Evolutionary conservation across 805 yeast species (phyloP).

Genomic region (Torulaspora microellipsoides): DNA sequence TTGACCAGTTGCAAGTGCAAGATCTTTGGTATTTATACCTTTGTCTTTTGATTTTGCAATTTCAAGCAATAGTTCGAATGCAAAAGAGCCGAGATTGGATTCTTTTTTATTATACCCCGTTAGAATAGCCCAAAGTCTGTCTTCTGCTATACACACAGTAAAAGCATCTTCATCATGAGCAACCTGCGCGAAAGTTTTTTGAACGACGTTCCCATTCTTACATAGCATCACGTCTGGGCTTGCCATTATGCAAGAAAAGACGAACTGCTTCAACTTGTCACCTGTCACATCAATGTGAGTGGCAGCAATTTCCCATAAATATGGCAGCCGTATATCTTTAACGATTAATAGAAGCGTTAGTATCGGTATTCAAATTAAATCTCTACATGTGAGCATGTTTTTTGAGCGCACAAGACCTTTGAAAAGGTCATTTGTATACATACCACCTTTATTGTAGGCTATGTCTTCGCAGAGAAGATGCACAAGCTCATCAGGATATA

Average conservation of each 20-base stretch:
- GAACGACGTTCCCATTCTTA: conserved; percentile 6
- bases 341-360: neutral
- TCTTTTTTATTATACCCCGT: conserved; percentile 53
- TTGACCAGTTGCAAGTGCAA: conserved; percentile 56
- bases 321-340: conserved; percentile 12
- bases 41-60: conserved; percentile 52
- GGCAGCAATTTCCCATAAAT: conserved; percentile 12
- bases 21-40: conserved; percentile 58
- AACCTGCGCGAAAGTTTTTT: conserved; percentile 2
- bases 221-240: conserved; percentile 17
- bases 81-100: conserved; percentile 49
- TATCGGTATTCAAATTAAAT: neutral
- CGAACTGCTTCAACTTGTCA: conserved; percentile 17
- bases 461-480: conserved; percentile 25
- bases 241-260: conserved; percentile 18
- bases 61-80: conserved; percentile 51
- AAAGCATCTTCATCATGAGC: conserved; percentile 7
- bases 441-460: conserved; percentile 33
- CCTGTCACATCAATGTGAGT: conserved; percentile 9
- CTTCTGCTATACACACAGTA: conserved; percentile 41
- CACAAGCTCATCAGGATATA: conserved; percentile 33
- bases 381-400: neutral
- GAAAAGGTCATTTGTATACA: conserved; percentile 2
- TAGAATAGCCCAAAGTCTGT: conserved; percentile 52
- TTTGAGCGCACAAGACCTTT: neutral